Percentiles rank a stretch among this genome's conserved stretches.
Evolutionary conservation across 1,139 yeast genomes (phyloP).

Genomic region (Taphrina betulina): DNA sequence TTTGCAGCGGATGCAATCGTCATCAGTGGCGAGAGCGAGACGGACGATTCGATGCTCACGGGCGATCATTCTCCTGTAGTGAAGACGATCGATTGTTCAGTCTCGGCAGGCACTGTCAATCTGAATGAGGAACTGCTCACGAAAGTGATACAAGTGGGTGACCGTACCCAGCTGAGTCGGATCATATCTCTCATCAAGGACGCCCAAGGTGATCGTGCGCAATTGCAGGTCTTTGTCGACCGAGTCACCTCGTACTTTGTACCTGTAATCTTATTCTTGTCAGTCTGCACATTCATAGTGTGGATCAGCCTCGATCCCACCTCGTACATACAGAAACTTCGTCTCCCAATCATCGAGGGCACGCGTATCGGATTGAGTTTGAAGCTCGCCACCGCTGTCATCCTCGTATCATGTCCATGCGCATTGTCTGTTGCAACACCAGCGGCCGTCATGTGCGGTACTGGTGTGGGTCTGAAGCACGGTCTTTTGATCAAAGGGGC

Average conservation of each 20-base stretch:
- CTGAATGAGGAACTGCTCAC: conserved; percentile 68
- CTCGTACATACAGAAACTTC: conserved; percentile 46
- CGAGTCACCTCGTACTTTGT: conserved; percentile 81
- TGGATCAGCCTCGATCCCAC: conserved; percentile 56
- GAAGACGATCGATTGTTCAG: conserved; percentile 59
- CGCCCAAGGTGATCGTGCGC: conserved; percentile 85
- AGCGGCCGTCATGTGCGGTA: conserved; percentile 97
- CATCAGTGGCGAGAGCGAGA: conserved; percentile 70
- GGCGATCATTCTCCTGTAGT: conserved; percentile 81
- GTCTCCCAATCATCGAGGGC: not conserved
- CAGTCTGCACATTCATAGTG: conserved; percentile 61
- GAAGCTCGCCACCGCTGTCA: conserved; percentile 83
- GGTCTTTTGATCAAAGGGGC: conserved; percentile 95
- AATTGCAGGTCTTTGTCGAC: conserved; percentile 87
- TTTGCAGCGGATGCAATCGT: conserved; percentile 90
- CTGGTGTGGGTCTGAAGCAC: conserved; percentile 88
- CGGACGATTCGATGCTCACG: conserved; percentile 83
- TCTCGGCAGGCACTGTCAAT: conserved; percentile 89
- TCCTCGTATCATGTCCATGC: conserved; percentile 98
- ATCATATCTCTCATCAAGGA: conserved; percentile 81
- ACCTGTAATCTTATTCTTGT: conserved; percentile 64
- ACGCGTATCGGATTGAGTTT: conserved; percentile 65
- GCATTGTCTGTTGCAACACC: conserved; percentile 97
- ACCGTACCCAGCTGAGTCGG: conserved; percentile 80
- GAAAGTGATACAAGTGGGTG: conserved; percentile 68